A percentile compares a stretch with the other conserved stretches of the same genome.
These are phyloP conservation scores for Globomyces pollinis-pini DNA, from an alignment of 192 early-diverging fungal genomes.

Conservation along the genomic window DNA sequence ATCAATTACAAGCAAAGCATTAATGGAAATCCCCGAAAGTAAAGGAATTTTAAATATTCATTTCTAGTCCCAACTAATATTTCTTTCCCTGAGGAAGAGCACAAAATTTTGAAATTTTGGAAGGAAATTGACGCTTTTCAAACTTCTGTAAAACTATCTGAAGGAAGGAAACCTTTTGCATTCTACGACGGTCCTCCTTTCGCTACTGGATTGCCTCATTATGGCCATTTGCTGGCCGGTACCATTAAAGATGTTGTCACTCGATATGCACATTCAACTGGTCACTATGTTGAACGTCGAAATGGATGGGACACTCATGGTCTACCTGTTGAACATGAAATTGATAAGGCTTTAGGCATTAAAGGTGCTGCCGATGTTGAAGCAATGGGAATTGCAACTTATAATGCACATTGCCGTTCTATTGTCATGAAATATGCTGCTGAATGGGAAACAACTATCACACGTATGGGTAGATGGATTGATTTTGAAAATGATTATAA, in stretches of 20 bases:
- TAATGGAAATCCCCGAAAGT: slow-evolving; percentile 7
- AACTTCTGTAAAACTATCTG: slow-evolving; percentile 81
- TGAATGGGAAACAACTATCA: slow-evolving; percentile 92
- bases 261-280: slow-evolving; percentile 88
- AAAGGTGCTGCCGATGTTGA: slow-evolving; percentile 80
- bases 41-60: neutral
- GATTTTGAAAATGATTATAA: slow-evolving; percentile 99
- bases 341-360: slow-evolving; percentile 88
- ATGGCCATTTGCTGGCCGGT: slow-evolving; percentile 96
- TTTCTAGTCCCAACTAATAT: slow-evolving; percentile 43
- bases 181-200: slow-evolving; percentile 99
- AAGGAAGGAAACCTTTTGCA: slow-evolving; percentile 75
- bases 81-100: slow-evolving; percentile 92
- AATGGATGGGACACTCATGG: slow-evolving; percentile 98
- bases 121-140: slow-evolving; percentile 95
- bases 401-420: slow-evolving; percentile 91
- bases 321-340: slow-evolving; percentile 91
- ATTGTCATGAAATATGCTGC: slow-evolving; percentile 93
- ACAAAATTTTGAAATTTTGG: slow-evolving; percentile 90
- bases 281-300: slow-evolving; percentile 93
- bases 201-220: slow-evolving; percentile 96
- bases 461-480: slow-evolving; percentile 97
- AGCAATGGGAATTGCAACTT: slow-evolving; percentile 91
- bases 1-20: too few relatives aligned
- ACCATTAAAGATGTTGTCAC: slow-evolving; percentile 99